Conservation (phyloP, 176 grass and related monocot genomes). For the Aechmea fasciata region DNA sequence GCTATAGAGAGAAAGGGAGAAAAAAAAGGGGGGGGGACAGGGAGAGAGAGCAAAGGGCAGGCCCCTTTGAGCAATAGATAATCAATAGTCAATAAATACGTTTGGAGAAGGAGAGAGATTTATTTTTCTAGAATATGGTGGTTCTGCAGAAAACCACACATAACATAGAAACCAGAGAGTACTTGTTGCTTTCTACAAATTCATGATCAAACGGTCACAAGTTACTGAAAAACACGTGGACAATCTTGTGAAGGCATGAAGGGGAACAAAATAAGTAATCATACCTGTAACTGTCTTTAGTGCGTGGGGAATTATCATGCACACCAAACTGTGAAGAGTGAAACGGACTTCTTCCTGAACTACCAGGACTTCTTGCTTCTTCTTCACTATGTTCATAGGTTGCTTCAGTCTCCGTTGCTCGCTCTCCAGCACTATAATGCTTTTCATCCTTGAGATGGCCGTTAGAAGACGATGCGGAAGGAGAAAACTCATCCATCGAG, state of each 20-base stretch:
- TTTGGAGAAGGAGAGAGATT: too few species aligned
- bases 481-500: constrained; percentile 44
- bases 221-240: neutral
- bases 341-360: constrained; percentile 84
- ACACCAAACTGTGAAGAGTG: constrained; percentile 47
- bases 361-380: constrained; percentile 51
- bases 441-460: constrained; percentile 55
- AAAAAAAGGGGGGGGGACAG: neutral
- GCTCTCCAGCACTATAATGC: constrained; percentile 35
- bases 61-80: too few species aligned
- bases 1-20: neutral
- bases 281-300: constrained; percentile 77
- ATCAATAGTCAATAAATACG: too few species aligned
- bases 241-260: neutral
- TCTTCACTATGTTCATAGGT: constrained; percentile 82
- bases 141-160: too few species aligned
- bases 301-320: constrained; percentile 51
- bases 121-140: too few species aligned
- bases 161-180: neutral
- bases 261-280: neutral
- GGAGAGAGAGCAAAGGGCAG: too few species aligned
- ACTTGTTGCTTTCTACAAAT: constrained; percentile 9
- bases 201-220: neutral
- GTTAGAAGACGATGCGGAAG: constrained; percentile 66
- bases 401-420: constrained; percentile 46